Evolutionary conservation across 2,329 filamentous ascomycete species (phyloP), one percentile per base, ranked within the genome.

Genomic region (Fusarium dlaminii): DNA sequence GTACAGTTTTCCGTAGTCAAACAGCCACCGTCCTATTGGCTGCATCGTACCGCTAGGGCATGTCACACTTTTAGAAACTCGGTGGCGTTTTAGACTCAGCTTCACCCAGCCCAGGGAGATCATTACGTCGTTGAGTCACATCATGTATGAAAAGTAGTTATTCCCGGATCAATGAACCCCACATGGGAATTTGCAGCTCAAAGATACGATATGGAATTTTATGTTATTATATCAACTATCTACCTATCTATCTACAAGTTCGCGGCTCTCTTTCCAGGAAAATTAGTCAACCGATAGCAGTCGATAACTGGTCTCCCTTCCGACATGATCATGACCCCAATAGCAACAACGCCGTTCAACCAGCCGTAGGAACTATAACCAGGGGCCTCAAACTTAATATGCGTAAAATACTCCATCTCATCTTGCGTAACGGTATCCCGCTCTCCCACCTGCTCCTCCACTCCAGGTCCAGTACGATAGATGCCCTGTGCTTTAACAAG

Each of bases 261-360:
- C 9, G 55, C 42, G 8, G 66, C 69, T 18, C 29, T 22, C n/a
- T 39, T 55, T 3, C 73, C 65, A 8, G 72, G 72, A 30, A 76
- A 76, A n/a, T 76, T 76, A 3, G 74, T 76, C 34, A 76, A 45
- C 22, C 69, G 56, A 34, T 76, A 76, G 8, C 74, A 76, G 29
- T 76, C 74, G 49, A 76, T 76, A 8, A 76, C 32, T 0, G 74
- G 72, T 11, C 58, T 76, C 3, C 59, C 69, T 7, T 76, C 32
- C 43, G 49, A 75, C 74, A 73, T 76, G 1, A 48, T 67, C 74
- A 76, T 76, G 4, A 68, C 72, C 0, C 74, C 72, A 1, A 76
- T 22, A 2, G 66, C 72, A 6, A 76, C 60, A 12, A 76, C 67
- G 0, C 72, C 36, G 18, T 75, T 76, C 57, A 76, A 46, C 72